These are phyloP conservation scores for Pilatotrama ljubarskyi DNA, from an alignment of 768 basidiomycete genomes.

Conservation along the genomic window DNA sequence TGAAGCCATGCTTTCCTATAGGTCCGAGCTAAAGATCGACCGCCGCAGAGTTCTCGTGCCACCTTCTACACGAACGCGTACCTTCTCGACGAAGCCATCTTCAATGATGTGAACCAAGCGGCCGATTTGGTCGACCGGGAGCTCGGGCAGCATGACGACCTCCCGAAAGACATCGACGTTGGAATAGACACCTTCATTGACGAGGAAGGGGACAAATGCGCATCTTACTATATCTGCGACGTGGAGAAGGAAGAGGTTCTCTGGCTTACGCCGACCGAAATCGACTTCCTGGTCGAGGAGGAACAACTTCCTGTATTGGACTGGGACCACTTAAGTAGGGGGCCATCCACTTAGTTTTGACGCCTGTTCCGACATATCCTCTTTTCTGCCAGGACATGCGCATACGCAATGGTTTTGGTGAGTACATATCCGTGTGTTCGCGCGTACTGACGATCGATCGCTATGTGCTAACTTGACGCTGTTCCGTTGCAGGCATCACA, in stretches of 20 bases:
- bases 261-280: neutral
- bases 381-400: neutral
- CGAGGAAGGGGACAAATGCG: neutral
- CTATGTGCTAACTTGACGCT: too few species aligned
- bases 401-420: neutral
- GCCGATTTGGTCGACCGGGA: neutral
- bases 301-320: neutral
- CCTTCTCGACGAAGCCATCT: neutral
- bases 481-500: slow-evolving; percentile 20
- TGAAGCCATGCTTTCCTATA: too few species aligned
- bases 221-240: slow-evolving; percentile 13
- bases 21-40: neutral
- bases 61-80: slow-evolving; percentile 4
- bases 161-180: neutral
- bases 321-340: slow-evolving; percentile 9
- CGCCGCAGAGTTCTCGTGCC: neutral
- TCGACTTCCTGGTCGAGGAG: neutral
- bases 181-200: neutral
- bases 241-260: neutral
- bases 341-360: neutral
- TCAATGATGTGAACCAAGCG: neutral
- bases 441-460: too few species aligned
- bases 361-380: neutral
- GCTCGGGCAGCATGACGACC: neutral
- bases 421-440: neutral